Evolutionary conservation across 441 rosid genomes (phyloP).

Genomic region (Populus hybrid): DNA sequence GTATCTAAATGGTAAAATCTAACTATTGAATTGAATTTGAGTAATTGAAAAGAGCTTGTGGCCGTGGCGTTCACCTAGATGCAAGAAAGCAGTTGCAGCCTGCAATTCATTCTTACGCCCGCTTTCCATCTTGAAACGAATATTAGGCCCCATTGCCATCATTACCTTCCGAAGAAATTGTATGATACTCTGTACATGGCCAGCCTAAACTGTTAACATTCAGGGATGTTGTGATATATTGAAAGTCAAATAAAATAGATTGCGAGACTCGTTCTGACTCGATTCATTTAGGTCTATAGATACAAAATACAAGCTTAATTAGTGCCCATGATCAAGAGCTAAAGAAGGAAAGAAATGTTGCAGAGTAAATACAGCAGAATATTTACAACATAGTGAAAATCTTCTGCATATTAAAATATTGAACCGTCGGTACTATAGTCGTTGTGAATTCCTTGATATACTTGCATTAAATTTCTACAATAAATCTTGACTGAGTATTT

Average conservation of each 20-base stretch:
- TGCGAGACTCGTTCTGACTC: background rate
- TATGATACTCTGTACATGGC: background rate
- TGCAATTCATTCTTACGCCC: rapidly evolving
- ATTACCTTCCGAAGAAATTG: background rate
- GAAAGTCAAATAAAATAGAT: background rate
- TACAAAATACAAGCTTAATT: background rate
- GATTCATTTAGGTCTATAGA: background rate
- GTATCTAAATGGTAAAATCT: too few species aligned
- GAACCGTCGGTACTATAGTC: background rate
- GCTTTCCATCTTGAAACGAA: background rate
- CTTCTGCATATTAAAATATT: background rate
- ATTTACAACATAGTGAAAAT: background rate
- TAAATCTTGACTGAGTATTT: background rate
- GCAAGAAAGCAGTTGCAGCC: background rate
- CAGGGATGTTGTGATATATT: background rate
- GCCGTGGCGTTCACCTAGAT: background rate
- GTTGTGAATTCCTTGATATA: background rate
- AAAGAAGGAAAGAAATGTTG: background rate
- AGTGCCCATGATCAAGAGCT: background rate
- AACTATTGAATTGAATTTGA: too few species aligned
- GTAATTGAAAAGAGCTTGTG: background rate
- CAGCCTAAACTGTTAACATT: background rate
- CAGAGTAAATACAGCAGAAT: background rate
- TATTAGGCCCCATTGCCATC: background rate
- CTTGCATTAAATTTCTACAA: background rate